Evolutionary conservation across 306 rosid species (phyloP).

Genomic region (Mimosa pudica): DNA sequence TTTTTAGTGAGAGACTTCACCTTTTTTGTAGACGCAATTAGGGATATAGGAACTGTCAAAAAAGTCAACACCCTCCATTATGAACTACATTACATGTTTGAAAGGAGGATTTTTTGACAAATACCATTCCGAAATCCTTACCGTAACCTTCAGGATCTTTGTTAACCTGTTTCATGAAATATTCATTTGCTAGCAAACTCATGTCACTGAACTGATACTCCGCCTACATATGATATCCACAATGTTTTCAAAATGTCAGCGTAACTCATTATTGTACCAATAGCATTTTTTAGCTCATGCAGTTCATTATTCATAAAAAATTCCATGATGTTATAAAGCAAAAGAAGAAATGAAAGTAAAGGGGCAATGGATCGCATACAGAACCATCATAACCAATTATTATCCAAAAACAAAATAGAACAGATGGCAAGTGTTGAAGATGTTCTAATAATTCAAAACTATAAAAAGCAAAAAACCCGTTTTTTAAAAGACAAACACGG

Average conservation of each 20-base stretch:
- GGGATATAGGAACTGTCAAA: constrained; percentile 66
- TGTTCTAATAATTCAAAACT: not conserved
- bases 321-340: not conserved
- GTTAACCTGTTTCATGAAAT: constrained; percentile 71
- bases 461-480: not conserved
- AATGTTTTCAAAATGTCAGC: not conserved
- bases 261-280: not conserved
- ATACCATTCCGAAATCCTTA: constrained; percentile 39
- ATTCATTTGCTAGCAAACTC: constrained; percentile 89
- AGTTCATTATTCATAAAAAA: not conserved
- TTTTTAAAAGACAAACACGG: no score
- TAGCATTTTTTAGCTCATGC: constrained; percentile 6
- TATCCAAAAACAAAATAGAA: not conserved
- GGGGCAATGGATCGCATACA: not conserved
- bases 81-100: not conserved
- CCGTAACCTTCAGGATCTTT: constrained; percentile 97
- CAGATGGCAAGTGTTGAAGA: not conserved
- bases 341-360: not conserved
- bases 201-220: constrained; percentile 90
- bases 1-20: constrained; percentile 69
- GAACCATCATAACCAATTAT: not conserved
- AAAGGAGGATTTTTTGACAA: constrained; percentile 17
- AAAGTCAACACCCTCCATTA: constrained; percentile 26
- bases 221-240: constrained; percentile 51
- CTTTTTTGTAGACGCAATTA: constrained; percentile 79